Evolutionary conservation across 441 rosid genomes (phyloP), one percentile per base, ranked within the genome.

Genomic region (Lepidium campestre): DNA sequence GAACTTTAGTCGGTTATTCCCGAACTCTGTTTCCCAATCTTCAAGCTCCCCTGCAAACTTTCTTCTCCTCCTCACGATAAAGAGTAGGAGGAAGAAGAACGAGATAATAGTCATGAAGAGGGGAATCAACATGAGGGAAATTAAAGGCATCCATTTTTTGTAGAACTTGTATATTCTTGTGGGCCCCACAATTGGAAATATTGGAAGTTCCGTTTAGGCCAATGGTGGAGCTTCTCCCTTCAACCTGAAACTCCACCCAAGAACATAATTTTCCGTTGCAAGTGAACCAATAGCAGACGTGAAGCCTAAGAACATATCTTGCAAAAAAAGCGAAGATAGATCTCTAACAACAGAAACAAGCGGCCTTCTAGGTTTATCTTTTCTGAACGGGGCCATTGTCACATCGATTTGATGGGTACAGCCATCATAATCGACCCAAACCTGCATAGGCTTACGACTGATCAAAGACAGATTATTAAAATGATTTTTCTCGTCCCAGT

Each of bases 231-330:
- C 79, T 57, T 65, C 44, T 20, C 88, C 89, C 8, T 78, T 77
- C 10, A 84, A 68, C 35, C 56, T 65, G 14, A 90, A 85, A 74
- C 88, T 84, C 96, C 96, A 90, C 6, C 93, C 96, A n/a, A 79
- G 20, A 4, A 89, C 48, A 59, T 63, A 87, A 70, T 89, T 93
- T 1, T 85, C 79, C 36, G 87, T n/a, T n/a, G n/a, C n/a, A n/a
- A 78, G 3, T 77, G 71, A 0, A n/a, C 91, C 90, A 0, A 93
- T 85, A 10, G 93, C 85, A 54, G 96, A 57, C 12, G 93, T 83
- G 72, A 90, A 87, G 3, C 96, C 93, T 7, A 85, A 79, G 17
- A 73, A 84, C 93, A 90, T 90, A 7, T 65, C 65, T 5, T 85
- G 84, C 6, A 67, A 36, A 52, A 87, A 40, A 42, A 82, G 58